These are phyloP conservation scores for Candida ascalaphidarum DNA, from an alignment of 805 yeast genomes.

Conservation along the genomic window DNA sequence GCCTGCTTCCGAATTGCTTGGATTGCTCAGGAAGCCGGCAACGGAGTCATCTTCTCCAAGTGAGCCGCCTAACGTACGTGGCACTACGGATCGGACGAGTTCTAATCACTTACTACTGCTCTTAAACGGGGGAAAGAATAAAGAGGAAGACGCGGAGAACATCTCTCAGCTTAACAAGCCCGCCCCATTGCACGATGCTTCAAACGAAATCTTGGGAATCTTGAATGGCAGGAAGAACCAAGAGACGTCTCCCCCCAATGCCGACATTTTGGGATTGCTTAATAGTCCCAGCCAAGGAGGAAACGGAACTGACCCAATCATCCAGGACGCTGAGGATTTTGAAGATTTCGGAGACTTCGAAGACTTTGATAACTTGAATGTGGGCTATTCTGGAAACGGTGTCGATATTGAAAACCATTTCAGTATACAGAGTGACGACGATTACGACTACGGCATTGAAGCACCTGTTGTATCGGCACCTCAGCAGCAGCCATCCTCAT, in stretches of 20 bases:
- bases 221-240: constrained; percentile 4
- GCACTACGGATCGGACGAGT: background rate
- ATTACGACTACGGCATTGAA: constrained; percentile 8
- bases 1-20: constrained; percentile 1
- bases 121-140: constrained; percentile 1
- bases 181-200: constrained; percentile 3
- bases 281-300: background rate
- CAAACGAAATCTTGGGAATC: constrained; percentile 10
- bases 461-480: constrained; percentile 1
- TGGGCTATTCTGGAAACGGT: constrained; percentile 2
- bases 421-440: constrained; percentile 30
- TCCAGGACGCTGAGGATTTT: constrained; percentile 20
- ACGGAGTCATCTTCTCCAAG: background rate
- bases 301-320: background rate
- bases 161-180: background rate
- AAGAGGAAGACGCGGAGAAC: background rate
- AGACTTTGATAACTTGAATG: constrained; percentile 14
- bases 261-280: background rate
- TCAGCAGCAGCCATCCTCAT: background rate
- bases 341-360: constrained; percentile 27
- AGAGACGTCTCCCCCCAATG: background rate
- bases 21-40: constrained; percentile 3
- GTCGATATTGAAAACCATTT: constrained; percentile 13
- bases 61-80: background rate
- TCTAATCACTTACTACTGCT: constrained; percentile 9